Base-by-base conservation (phyloP, 2,329 filamentous ascomycete species). In the Huntiella savannae region DNA sequence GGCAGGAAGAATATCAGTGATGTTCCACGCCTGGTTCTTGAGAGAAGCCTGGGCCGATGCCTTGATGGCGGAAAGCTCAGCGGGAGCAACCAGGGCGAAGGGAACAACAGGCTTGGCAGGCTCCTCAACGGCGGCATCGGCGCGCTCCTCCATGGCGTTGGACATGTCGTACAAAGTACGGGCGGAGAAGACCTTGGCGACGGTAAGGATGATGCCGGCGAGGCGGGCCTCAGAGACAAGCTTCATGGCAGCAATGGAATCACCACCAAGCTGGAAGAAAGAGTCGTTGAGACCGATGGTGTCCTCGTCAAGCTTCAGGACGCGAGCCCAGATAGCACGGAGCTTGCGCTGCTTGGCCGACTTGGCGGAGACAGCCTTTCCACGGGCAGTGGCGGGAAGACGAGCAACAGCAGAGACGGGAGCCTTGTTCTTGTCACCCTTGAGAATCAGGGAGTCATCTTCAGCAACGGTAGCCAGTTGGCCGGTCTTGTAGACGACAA, bases 221-320 rank as follows among this genome's bases (percentile, higher is more conserved):
- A 62, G 59, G 16, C 71, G 61, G 2, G 70, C 65, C 45, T 69
- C 67, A 3, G 72, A 69, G 1, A 76, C 73, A 1, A 78, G 59
- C 54, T 70, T 73, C 71, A 78, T 79, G 2, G 72, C 72, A 1
- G 65, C 59, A 19, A 77, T 70, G 0, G 73, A 77, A 57, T 77
- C 72, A 15, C 73, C 73, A 1, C 73, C 73, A 0, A 75, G 63
- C 3, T 66, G 64, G 63, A 77, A 76, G 58, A 77, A 77, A 58
- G 69, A 73, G 53, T 75, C 68, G 8, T 73, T 66, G 1, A 68
- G 57, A 1, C 67, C 63, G 13, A 76, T 70, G 1, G 66, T 59
- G 2, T 67, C 61, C 46, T 69, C 60, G 1, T 58, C 52, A 1
- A 69, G 55, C 1, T 54, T 56, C 28, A 75, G 56, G 1, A 71